Evolutionary conservation across 108 stramenopile species (phyloP).

Genomic region (Pelagomonas calceolata): DNA sequence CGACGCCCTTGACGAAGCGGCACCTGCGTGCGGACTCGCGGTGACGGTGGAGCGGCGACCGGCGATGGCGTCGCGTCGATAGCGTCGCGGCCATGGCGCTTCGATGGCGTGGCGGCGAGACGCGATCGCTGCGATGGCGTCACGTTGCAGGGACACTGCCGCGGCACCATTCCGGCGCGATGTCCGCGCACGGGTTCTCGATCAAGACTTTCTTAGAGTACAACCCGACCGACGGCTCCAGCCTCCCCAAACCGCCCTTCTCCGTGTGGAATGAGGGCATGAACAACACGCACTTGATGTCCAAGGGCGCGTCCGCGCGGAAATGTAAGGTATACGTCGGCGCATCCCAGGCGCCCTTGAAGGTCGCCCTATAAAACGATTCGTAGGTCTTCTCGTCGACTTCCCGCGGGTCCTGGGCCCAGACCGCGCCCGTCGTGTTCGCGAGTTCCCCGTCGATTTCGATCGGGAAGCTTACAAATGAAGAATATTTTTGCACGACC

Average conservation of each 20-base stretch:
- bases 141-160: too few relatives aligned
- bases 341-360: conserved; percentile 69
- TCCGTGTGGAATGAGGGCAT: conserved; percentile 88
- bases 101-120: too few relatives aligned
- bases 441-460: conserved; percentile 80
- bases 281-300: conserved; percentile 89
- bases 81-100: too few relatives aligned
- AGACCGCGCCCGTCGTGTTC: conserved; percentile 89
- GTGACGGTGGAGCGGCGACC: too few relatives aligned
- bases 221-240: conserved; percentile 86
- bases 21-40: too few relatives aligned
- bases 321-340: conserved; percentile 73
- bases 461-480: conserved; percentile 97
- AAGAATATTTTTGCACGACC: conserved; percentile 74
- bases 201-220: conserved; percentile 91
- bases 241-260: conserved; percentile 97
- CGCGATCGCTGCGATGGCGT: too few relatives aligned
- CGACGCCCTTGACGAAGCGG: conserved; percentile 84
- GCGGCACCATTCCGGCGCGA: conserved; percentile 99
- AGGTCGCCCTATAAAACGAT: conserved; percentile 89
- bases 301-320: conserved; percentile 92
- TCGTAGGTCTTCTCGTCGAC: conserved; percentile 80
- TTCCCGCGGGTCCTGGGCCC: conserved; percentile 73
- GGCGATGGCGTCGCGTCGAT: too few relatives aligned
- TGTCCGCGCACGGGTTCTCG: conserved; percentile 73